Base-by-base conservation (phyloP, 163 green algal species). In the Coccomyxa subellipsoidea region DNA sequence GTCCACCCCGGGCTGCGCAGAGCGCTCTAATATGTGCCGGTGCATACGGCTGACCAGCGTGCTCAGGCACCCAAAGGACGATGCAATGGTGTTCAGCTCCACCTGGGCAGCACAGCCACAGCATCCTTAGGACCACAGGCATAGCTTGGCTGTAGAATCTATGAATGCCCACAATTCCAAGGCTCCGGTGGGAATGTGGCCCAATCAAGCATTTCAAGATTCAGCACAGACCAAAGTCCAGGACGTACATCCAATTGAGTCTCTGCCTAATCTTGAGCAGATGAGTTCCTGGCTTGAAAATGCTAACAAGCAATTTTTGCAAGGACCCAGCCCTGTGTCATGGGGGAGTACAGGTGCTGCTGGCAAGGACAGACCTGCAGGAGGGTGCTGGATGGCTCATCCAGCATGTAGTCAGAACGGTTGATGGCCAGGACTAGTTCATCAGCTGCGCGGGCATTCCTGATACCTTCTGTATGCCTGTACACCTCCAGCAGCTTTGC, bases 341-440 rank as follows among this genome's bases (percentile, higher is more conserved):
- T n/a, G n/a, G n/a, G n/a, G n/a, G n/a, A n/a, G n/a, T n/a, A n/a
- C n/a, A n/a, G n/a, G n/a, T n/a, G n/a, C n/a, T n/a, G n/a, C n/a
- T n/a, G n/a, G 47, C 47, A 8, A 18, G 21, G 4, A 6, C 47
- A 2, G 34, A 93, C 93, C 90, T 98, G 95, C 88, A 98, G 86
- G 59, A 98, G 88, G 6, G 84, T 89, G 34, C 85, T 83, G 77
- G 89, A 94, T 35, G 94, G 90, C n/a, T 87, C 85, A 77, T 99
- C 95, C 70, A 99, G 90, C 97, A 99, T 99, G 92, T 99, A 99
- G 89, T 99, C 97, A 0, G 92, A 96, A 0, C 97, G 90, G 85
- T 97, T 92, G 2, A 99, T 84, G 4, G 91, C 93, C 78, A 99
- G 85, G 27, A 90, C 85, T 35, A 95, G 38, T 59, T 94, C 80